These are phyloP conservation scores for Henckelia pumila DNA, from an alignment of 257 asterid species.

Conservation along the genomic window DNA sequence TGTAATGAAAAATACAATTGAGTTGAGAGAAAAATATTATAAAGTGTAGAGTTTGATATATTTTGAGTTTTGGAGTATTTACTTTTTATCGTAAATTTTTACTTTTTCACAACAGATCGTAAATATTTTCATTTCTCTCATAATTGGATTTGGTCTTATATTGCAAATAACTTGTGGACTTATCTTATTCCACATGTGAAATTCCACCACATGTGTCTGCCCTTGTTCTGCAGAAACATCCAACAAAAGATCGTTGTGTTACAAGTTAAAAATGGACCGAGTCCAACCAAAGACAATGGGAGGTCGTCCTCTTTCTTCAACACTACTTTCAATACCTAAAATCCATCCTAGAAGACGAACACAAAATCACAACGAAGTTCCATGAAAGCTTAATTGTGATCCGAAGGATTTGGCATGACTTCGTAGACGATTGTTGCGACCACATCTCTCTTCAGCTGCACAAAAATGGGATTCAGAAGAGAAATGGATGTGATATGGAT, in stretches of 20 bases:
- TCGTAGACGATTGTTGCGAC: conserved; percentile 92
- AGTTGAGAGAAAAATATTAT: too few relatives aligned
- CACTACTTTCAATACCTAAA: conserved; percentile 1
- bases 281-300: conserved; percentile 6
- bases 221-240: conserved; percentile 59
- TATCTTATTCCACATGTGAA: conserved; percentile 59
- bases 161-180: not conserved
- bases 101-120: too few relatives aligned
- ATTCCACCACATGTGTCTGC: conserved; percentile 78
- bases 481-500: conserved; percentile 10
- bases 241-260: not conserved
- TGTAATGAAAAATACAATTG: too few relatives aligned
- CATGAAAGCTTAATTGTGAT: conserved; percentile 76
- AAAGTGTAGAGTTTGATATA: too few relatives aligned
- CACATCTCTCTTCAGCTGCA: conserved; percentile 90
- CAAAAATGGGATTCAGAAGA: conserved; percentile 5
- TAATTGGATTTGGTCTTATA: conserved; percentile 23
- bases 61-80: too few relatives aligned
- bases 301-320: too few relatives aligned
- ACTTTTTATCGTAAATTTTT: too few relatives aligned
- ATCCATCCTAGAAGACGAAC: not conserved
- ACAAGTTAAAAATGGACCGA: conserved; percentile 9
- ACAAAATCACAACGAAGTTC: conserved; percentile 5
- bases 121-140: conserved; percentile 11
- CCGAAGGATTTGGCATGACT: conserved; percentile 95